A percentile compares a stretch with the other conserved stretches of the same genome.
Evolutionary conservation across 2,329 filamentous ascomycete species (phyloP).

Genomic region (Scedosporium aurantiacum): DNA sequence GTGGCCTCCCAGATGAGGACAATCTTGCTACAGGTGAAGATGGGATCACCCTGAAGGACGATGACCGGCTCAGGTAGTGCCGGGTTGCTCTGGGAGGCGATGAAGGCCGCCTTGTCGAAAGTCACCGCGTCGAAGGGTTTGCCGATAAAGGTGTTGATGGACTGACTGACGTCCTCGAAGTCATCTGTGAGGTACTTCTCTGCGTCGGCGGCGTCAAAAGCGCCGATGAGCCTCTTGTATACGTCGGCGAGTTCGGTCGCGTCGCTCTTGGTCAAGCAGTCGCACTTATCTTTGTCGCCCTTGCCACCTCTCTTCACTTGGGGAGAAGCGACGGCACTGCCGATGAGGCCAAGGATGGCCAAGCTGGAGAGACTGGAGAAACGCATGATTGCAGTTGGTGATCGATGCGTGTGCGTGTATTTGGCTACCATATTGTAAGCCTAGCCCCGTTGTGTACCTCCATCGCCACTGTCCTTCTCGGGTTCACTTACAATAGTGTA

Average conservation of each 20-base stretch:
- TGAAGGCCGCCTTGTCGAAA: slow-evolving; percentile 10
- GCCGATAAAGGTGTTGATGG: slow-evolving; percentile 12
- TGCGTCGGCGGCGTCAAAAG: slow-evolving; percentile 36
- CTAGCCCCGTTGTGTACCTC: background rate
- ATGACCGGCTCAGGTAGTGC: slow-evolving; percentile 4
- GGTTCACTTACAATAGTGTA: background rate
- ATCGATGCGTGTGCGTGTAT: background rate
- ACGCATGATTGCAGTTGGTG: slow-evolving; percentile 6
- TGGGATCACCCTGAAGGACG: slow-evolving; percentile 4
- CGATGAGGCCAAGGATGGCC: slow-evolving; percentile 3
- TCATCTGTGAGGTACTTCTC: slow-evolving; percentile 10
- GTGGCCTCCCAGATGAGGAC: slow-evolving; percentile 11
- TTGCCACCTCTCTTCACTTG: background rate
- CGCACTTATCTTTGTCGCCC: slow-evolving; percentile 4
- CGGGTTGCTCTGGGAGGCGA: slow-evolving; percentile 7
- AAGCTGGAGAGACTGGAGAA: slow-evolving; percentile 5
- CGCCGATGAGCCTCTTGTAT: slow-evolving; percentile 41
- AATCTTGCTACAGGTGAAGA: slow-evolving; percentile 9
- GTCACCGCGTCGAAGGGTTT: slow-evolving; percentile 8
- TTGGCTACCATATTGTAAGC: no score
- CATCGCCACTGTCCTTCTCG: background rate
- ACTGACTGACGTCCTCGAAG: slow-evolving; percentile 10
- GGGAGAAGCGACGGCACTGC: background rate
- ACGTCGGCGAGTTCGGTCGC: slow-evolving; percentile 8
- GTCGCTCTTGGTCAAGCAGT: slow-evolving; percentile 10